Evolutionary conservation across 192 early-diverging fungal species (phyloP).

Genomic region (Coemansia sp.): DNA sequence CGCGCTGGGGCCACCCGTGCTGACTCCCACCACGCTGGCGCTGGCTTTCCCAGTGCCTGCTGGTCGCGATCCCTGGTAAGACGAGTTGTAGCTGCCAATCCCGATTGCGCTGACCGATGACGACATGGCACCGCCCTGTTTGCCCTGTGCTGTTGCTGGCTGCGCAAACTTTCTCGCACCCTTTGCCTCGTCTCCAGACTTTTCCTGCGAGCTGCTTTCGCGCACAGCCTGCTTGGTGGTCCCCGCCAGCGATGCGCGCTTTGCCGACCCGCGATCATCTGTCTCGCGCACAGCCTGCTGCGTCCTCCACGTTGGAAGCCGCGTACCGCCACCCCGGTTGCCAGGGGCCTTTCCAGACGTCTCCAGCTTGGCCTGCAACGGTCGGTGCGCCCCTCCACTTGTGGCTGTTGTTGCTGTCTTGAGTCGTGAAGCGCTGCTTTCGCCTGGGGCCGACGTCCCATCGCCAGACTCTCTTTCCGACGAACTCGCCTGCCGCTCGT

Average conservation of each 20-base stretch:
- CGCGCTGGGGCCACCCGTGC: too few relatives aligned
- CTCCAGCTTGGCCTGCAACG: constrained; percentile 40
- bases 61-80: too few relatives aligned
- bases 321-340: constrained; percentile 11
- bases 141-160: too few relatives aligned
- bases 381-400: constrained; percentile 18
- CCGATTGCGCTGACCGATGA: constrained; percentile 47
- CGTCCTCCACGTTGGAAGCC: constrained; percentile 41
- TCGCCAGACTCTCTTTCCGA: constrained; percentile 25
- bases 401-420: constrained; percentile 8
- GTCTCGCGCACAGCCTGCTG: constrained; percentile 39
- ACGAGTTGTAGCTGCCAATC: constrained; percentile 35
- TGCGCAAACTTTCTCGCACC: too few relatives aligned
- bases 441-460: background rate
- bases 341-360: constrained; percentile 9
- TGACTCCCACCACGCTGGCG: too few relatives aligned
- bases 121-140: constrained; percentile 9
- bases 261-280: constrained; percentile 9
- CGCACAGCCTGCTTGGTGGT: constrained; percentile 25
- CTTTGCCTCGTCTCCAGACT: constrained; percentile 21
- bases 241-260: constrained; percentile 13
- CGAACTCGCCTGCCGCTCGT: constrained; percentile 16
- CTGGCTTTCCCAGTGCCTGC: too few relatives aligned
- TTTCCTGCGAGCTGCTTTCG: constrained; percentile 23
- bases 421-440: constrained; percentile 1